These are phyloP conservation scores for Boeremia lycopersici DNA, from an alignment of 2,329 filamentous ascomycete species.

Conservation along the genomic window DNA sequence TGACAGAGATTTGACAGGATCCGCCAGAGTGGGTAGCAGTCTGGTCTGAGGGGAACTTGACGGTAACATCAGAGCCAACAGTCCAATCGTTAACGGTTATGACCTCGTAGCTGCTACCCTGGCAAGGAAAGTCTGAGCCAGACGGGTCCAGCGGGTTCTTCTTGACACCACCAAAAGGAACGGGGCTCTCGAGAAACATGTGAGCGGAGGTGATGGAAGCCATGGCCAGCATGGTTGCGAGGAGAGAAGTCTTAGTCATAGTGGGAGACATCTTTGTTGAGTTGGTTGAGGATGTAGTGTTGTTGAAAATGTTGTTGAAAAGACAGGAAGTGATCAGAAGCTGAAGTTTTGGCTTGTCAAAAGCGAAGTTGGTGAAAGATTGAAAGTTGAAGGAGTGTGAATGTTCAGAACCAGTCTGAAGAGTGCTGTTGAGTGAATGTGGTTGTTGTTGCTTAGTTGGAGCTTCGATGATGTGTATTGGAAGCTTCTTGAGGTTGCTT, in stretches of 20 bases:
- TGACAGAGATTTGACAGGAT: conserved; percentile 85
- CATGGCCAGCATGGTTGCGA: conserved; percentile 48
- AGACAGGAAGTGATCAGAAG: conserved; percentile 16
- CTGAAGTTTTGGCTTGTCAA: conserved; percentile 10
- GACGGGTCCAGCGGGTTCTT: conserved; percentile 60
- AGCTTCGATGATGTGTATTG: conserved; percentile 18
- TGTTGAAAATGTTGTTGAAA: conserved; percentile 8
- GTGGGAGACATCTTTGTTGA: conserved; percentile 14
- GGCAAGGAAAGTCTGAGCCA: conserved; percentile 83
- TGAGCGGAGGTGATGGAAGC: conserved; percentile 69
- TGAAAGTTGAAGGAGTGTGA: conserved; percentile 18
- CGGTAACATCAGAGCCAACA: conserved; percentile 64
- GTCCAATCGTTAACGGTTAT: conserved; percentile 64
- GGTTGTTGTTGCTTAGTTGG: conserved; percentile 14
- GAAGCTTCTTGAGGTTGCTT: conserved; percentile 16
- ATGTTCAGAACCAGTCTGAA: conserved; percentile 20
- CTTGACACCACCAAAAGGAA: conserved; percentile 61
- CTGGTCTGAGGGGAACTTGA: conserved; percentile 67
- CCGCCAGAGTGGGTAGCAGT: conserved; percentile 84
- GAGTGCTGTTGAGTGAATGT: conserved; percentile 15
- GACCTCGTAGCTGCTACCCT: conserved; percentile 55
- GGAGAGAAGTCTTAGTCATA: conserved; percentile 16
- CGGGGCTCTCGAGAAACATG: conserved; percentile 73
- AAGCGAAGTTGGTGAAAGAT: conserved; percentile 1
- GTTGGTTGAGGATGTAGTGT: conserved; percentile 8